phyloP scores from a whole-genome alignment of 805 yeast genomes.

The Citeromyces nyonsensis region DNA sequence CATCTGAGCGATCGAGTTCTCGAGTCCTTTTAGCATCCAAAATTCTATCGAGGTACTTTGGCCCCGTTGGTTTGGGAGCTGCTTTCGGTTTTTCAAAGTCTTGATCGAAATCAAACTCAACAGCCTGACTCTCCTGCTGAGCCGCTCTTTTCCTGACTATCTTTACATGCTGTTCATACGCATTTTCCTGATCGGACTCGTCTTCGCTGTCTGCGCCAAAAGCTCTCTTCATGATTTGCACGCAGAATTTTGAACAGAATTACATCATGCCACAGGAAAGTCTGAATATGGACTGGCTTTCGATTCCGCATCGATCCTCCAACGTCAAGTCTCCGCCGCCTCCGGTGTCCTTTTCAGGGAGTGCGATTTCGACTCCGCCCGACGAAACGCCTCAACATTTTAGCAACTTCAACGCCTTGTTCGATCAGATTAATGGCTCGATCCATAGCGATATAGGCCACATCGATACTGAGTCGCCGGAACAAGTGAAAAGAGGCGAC shows the following conservation, averaged over 20 bases:
- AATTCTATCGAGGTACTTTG: slow-evolving; percentile 22
- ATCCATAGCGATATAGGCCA: slow-evolving; percentile 1
- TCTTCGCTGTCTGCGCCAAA: background rate
- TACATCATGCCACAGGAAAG: slow-evolving; percentile 9
- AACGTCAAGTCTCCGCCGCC: slow-evolving; percentile 23
- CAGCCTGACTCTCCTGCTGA: no score
- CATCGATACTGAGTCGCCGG: background rate
- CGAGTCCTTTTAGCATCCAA: slow-evolving; percentile 26
- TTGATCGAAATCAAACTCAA: no score
- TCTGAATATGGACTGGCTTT: slow-evolving; percentile 38
- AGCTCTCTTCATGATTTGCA: slow-evolving; percentile 2
- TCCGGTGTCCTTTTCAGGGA: slow-evolving; percentile 30
- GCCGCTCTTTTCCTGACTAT: no score
- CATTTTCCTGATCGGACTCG: background rate
- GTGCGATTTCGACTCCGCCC: slow-evolving; percentile 10
- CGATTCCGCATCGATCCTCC: slow-evolving; percentile 16
- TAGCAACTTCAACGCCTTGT: slow-evolving; percentile 9
- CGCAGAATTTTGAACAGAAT: slow-evolving; percentile 1
- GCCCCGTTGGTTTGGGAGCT: slow-evolving; percentile 5
- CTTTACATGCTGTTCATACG: no score
- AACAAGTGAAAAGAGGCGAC: slow-evolving; percentile 1
- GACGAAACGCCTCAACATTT: slow-evolving; percentile 4
- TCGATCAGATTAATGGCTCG: slow-evolving; percentile 6
- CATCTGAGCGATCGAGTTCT: slow-evolving; percentile 23
- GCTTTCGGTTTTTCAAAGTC: slow-evolving; percentile 3